Evolutionary conservation across 192 early-diverging fungal species (phyloP), one percentile per base, ranked within the genome.

Genomic region (Dissophora ornata): DNA sequence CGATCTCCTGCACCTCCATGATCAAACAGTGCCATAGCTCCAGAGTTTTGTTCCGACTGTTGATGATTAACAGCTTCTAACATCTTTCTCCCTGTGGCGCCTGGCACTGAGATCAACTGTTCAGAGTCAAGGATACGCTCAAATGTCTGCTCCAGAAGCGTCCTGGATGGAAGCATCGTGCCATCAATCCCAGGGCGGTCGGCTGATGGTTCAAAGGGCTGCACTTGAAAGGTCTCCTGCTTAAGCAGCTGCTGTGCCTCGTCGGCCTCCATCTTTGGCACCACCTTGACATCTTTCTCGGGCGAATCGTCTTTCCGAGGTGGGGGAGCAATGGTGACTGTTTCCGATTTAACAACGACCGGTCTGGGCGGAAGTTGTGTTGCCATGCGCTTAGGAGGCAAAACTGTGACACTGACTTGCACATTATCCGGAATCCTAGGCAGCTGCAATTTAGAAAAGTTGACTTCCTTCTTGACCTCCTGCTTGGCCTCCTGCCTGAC

Each of bases 121-220:
- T 77, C 73, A 9, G 73, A 77, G 15, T 38, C 65, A 4, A 77
- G 47, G 16, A 77, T 77, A 9, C 73, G 63, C 40, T 65, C 56
- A 47, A 77, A 77, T 41, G 73, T 42, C 18, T 55, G 58, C 24
- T 67, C 65, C 58, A 77, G 42, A 10, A 77, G 59, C 3, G 57
- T 52, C 33, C 52, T 41, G 1, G 57, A 22, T 19, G 46, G 55
- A 0, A 30, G 32, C 2, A 25, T 28, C 5, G 53, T 6, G 15
- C 28, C 26, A 29, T 49, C 41, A 5, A 38, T 28, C 4, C 44
- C 52, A 32, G 73, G 63, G 18, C 25, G 48, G 22, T 62, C 63
- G 18, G 44, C 41, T 32, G 56, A 30, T 41, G 57, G 65, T 47
- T 77, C 73, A 21, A 77, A 67, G n/a, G 63, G 63, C 24, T 62